Evolutionary conservation across 2,329 filamentous ascomycete genomes (phyloP), one percentile per base, ranked within the genome.

Genomic region (Mycogone perniciosa): DNA sequence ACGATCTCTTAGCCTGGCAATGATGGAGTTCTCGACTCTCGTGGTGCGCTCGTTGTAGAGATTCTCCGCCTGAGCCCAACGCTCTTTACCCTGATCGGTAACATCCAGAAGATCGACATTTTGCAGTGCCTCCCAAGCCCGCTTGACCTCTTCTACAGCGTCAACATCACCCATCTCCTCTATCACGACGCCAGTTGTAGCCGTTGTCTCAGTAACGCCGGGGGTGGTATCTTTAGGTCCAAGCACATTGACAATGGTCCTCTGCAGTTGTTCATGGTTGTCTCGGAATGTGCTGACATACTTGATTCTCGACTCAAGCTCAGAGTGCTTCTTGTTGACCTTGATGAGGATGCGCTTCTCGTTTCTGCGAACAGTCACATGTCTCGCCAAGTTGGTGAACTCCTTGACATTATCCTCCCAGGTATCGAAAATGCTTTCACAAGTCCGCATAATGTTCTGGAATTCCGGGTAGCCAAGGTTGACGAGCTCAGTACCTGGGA

Each of bases 331-430:
- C 54, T 90, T 87, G 57, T 78, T 81, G 66, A 99, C 91, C 73
- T 97, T 97, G 75, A 99, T 97, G 4, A 92, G 91, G 57, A 99
- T 96, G 67, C 99, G 99, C 67, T 95, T 96, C 68, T 97, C 95
- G 63, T 96, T 95, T 59, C 93, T 83, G 60, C 91, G 86, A 57
- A 92, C 82, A 3, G 89, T 96, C 6, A 95, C 90, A 63, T 99
- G 95, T 71, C 93, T 88, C 33, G 93, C 92, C 56, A 97, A 89
- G 59, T 96, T 96, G 11, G 92, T 97, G 64, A 99, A 99, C 61
- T 97, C 93, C 67, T 97, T 97, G 64, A 95, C 80, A 61, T 92
- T 90, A 49, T 95, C 90, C 60, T 99, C 93, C 93, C 93, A 99
- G 7, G 86, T 85, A 38, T 81, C 81, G 79, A 95, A 99, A 54